Percentiles rank a stretch among this genome's conserved stretches.
Conservation (phyloP, 305 asterid genomes). For the Fraxinus floribunda region DNA sequence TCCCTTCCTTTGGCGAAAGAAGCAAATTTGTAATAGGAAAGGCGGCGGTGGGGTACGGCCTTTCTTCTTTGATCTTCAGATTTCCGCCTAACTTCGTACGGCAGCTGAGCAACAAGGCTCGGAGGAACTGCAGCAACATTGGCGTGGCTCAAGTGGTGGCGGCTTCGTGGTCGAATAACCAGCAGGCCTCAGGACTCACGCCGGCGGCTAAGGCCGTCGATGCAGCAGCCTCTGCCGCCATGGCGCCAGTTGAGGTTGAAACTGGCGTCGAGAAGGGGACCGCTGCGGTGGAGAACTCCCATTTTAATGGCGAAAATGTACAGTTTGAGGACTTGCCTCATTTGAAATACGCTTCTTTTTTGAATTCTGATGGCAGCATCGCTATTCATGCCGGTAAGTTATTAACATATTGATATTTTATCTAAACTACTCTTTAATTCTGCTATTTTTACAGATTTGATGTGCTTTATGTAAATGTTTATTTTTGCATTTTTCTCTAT, state of each 20-base stretch:
- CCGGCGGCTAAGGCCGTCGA: constrained; percentile 76
- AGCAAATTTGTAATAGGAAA: neutral
- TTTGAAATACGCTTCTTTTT: constrained; percentile 34
- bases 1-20: too few species aligned
- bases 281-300: constrained; percentile 37
- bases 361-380: constrained; percentile 60
- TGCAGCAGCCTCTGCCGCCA: constrained; percentile 45
- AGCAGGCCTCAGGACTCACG: neutral
- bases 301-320: constrained; percentile 38
- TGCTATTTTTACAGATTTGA: neutral
- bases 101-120: constrained; percentile 88
- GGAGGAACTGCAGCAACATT: constrained; percentile 41
- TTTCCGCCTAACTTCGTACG: constrained; percentile 95
- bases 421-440: neutral
- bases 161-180: too few species aligned
- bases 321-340: constrained; percentile 48
- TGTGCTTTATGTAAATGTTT: neutral
- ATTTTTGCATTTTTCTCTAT: neutral
- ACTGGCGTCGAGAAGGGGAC: constrained; percentile 47
- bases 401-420: neutral
- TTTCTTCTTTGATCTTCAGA: constrained; percentile 51
- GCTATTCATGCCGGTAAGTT: constrained; percentile 92
- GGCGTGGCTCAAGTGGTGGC: too few species aligned
- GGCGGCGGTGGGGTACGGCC: constrained; percentile 27
- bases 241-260: constrained; percentile 49